These are phyloP conservation scores for Quercus suber DNA, from an alignment of 306 rosid species.

Conservation along the genomic window DNA sequence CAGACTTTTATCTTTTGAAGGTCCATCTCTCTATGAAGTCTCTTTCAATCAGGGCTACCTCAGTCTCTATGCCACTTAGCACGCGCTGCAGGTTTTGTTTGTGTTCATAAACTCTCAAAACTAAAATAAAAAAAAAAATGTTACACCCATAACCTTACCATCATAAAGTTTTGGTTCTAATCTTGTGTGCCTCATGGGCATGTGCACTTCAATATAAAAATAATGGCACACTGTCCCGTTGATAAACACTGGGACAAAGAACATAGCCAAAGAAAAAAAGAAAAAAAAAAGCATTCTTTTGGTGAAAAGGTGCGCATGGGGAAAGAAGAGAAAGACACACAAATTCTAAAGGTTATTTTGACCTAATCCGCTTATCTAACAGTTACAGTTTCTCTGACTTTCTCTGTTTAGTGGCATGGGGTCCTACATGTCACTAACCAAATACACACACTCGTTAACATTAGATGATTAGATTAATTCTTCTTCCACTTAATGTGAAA, in stretches of 20 bases:
- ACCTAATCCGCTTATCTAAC: conserved; percentile 11
- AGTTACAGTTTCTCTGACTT: not conserved
- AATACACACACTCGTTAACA: not conserved
- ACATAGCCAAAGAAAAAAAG: too few relatives aligned
- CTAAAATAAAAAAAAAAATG: not conserved
- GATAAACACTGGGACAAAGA: not conserved
- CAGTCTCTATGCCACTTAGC: conserved; percentile 19
- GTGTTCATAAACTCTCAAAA: not conserved
- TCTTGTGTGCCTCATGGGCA: conserved; percentile 13
- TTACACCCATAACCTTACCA: not conserved
- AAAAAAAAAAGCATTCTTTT: not conserved
- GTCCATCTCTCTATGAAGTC: too few relatives aligned
- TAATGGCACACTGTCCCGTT: not conserved
- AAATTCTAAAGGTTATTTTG: conserved; percentile 35
- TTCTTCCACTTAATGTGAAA: not conserved
- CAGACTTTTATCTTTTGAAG: not conserved
- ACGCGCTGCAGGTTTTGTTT: conserved; percentile 27
- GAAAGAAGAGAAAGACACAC: conserved; percentile 27
- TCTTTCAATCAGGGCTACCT: conserved; percentile 9
- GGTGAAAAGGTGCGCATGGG: conserved; percentile 28
- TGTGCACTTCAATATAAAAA: conserved; percentile 20
- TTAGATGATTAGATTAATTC: not conserved
- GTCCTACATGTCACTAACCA: not conserved
- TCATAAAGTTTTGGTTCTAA: not conserved
- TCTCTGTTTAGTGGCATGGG: conserved; percentile 14